Base-by-base conservation (phyloP, 2,329 filamentous ascomycete species). In the Colletotrichum higginsianum region DNA sequence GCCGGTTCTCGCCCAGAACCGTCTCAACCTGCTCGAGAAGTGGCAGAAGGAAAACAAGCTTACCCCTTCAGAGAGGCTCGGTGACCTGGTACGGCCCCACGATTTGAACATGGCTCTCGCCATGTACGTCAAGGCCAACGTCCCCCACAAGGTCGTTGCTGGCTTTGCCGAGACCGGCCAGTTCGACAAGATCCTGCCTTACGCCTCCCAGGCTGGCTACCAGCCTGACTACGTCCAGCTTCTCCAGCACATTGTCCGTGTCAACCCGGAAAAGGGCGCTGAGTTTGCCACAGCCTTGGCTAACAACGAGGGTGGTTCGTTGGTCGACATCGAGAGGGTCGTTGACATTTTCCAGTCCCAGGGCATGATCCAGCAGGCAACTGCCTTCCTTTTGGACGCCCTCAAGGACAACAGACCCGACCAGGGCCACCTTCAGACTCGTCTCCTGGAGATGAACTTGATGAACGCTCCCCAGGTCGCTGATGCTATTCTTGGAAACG, bases 301-400 rank as follows among this genome's bases (percentile, higher is more conserved):
- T 53, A 98, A 96, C 81, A 92, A 96, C 77, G 94, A 97, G 79
- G 91, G 92, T 72, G 95, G 94, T 35, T 92, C 95, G 30, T 86
- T 98, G 71, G 92, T 99, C 75, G 96, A 98, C 77, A 90, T 98
- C 68, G 94, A 98, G 80, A 94, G 96, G 57, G 95, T 98, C 30
- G 94, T 98, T 60, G 96, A 99, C 81, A 95, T 99, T 71, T 99
- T 99, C 91, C 93, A 98, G 83, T 95, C 95, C 12, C 96, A 99
- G 82, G 95, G 95, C 78, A 96, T 98, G 95, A 90, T 98, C 61
- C 97, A 98, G 81, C 95, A 98, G 82, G 96, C 96, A 9, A 99
- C 97, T 3, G 95, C 96, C n/a, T 99, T 99, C 89, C 85, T 99
- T 62, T 89, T 99, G 35, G 96, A 99, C 83, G 96, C 95, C 2